phyloP scores from a whole-genome alignment of 805 yeast genomes.

The Saccharomyces kudriavzevii region DNA sequence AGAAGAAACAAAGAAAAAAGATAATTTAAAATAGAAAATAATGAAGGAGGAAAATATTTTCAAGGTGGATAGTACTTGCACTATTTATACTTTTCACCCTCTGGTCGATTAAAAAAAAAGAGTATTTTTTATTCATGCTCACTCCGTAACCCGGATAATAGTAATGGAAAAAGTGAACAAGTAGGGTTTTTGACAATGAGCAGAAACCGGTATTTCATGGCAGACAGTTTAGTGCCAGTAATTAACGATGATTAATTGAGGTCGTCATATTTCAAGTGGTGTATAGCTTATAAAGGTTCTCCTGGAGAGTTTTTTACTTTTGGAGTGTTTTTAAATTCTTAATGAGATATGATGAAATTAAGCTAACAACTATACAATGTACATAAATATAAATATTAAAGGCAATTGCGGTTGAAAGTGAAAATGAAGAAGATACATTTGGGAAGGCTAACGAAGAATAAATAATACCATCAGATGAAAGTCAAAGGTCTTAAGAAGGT shows the following conservation, averaged over 20 bases:
- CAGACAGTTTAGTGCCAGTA: neutral
- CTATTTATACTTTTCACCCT: constrained; percentile 2
- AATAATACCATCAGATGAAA: neutral
- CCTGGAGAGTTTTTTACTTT: neutral
- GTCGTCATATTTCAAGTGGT: neutral
- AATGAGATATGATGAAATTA: neutral
- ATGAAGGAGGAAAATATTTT: neutral
- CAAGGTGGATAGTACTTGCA: neutral
- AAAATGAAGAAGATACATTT: no score
- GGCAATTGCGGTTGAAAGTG: no score
- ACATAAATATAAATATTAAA: neutral
- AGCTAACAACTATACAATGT: neutral
- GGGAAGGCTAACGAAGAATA: neutral
- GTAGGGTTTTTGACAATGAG: neutral
- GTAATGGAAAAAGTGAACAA: neutral
- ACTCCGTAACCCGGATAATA: neutral
- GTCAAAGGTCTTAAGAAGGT: no score
- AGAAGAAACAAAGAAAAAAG: constrained; percentile 8
- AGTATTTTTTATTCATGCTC: neutral
- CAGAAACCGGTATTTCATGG: neutral
- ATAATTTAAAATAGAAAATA: neutral
- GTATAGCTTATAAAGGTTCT: no score
- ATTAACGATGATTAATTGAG: neutral
- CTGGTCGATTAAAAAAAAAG: neutral
- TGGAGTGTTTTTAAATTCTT: no score